phyloP scores from a whole-genome alignment of 129 eudicot genomes.

The Centella asiatica region DNA sequence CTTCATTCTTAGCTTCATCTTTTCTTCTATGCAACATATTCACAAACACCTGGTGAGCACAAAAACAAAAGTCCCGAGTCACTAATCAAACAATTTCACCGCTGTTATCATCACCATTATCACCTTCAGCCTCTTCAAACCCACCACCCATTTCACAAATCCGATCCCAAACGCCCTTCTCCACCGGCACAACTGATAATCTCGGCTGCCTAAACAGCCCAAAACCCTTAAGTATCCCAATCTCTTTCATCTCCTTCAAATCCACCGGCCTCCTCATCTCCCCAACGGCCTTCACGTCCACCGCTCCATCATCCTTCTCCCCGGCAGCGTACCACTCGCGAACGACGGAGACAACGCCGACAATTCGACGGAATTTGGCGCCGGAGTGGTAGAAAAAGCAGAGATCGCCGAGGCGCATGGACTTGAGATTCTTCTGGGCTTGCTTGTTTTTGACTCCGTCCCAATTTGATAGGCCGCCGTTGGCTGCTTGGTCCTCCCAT shows the following conservation, averaged over 20 bases:
- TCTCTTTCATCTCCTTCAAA: constrained; percentile 79
- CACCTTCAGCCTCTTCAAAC: constrained; percentile 39
- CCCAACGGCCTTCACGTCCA: constrained; percentile 80
- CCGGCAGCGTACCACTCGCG: constrained; percentile 66
- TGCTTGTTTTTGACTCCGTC: constrained; percentile 97
- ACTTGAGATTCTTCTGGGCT: constrained; percentile 62
- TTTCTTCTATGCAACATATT: neutral
- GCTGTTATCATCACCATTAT: constrained; percentile 14
- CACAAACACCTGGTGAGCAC: constrained; percentile 28
- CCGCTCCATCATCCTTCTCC: constrained; percentile 32
- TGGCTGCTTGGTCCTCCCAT: constrained; percentile 83
- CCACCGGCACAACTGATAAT: constrained; percentile 86
- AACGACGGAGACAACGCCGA: constrained; percentile 72
- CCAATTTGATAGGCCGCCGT: constrained; percentile 68
- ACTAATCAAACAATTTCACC: constrained; percentile 4
- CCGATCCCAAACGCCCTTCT: constrained; percentile 55
- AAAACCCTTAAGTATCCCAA: constrained; percentile 43
- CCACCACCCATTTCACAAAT: constrained; percentile 83
- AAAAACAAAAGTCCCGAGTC: neutral
- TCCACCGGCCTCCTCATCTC: constrained; percentile 75
- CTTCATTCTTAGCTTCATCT: neutral
- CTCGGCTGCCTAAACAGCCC: constrained; percentile 74
- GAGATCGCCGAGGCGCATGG: constrained; percentile 42
- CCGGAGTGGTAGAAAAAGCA: constrained; percentile 98
- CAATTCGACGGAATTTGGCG: constrained; percentile 46